Base-by-base conservation (phyloP, 352 stramenopile genomes). In the Phytophthora quininea region DNA sequence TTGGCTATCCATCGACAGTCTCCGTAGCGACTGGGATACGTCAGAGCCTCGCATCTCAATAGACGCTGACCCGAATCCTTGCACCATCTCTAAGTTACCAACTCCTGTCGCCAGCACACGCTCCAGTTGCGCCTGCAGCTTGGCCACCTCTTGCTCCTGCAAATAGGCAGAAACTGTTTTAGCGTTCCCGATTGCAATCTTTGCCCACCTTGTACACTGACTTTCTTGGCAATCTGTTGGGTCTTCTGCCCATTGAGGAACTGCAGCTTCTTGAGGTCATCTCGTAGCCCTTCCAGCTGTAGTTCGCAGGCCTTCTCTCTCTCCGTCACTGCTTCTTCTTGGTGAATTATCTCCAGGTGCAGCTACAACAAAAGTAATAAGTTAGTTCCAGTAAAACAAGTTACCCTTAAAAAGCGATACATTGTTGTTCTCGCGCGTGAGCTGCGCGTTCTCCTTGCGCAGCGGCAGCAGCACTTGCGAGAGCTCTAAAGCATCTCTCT, bases 301-400 rank as follows among this genome's bases (percentile, higher is more conserved):
- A 90, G 64, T 38, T 91, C 77, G 48, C 83, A 92, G 4, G 69
- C 55, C 31, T 86, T 82, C 57, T 93, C 86, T 31, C 82, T 72
- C 70, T 92, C 82, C 4, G 71, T 77, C 35, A 92, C 79, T 19
- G 78, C 75, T 52, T 93, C 86, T 77, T 93, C 83, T 48, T 93
- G 83, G 67, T 93, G 86, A 55, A 93, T 93, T 51, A 91, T 82
- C 65, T 93, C 83, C 46, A 92, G 50, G 62, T 92, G 84, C 6
- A 93, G 75, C 85, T 93, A 51, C 15, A 24, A 55, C 1, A 49
- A 29, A 24, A 24, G 35, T n/a, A 35, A 27, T 24, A 24, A 29
- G 56, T 15, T 35, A 24, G 19, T 24, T 24, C 19, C 19, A 24
- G 19, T 24, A 24, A 24, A 24, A 24, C 19, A 24, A 24, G 19